Evolutionary conservation across 2,329 filamentous ascomycete species (phyloP), one percentile per base, ranked within the genome.

Genomic region (Niveomyces coronatus): DNA sequence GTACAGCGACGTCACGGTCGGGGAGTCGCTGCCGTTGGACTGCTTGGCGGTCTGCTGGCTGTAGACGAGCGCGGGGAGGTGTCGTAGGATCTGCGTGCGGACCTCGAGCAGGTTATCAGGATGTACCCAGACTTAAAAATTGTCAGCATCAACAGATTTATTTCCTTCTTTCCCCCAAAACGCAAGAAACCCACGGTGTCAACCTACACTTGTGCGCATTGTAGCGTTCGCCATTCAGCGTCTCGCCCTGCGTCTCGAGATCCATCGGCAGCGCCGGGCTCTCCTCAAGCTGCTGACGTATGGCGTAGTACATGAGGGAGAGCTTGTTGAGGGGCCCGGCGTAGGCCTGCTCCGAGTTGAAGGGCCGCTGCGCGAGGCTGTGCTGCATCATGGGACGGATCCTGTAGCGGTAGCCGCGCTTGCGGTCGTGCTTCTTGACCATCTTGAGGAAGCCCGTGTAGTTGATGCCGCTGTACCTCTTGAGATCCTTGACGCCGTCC

Each of bases 381-480:
- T 94, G 82, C 63, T 94, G 85, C 62, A 96, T 79, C 67, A 96
- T 79, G 19, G 91, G 88, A 17, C 86, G 79, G 49, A 96, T 83
- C 57, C 82, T 85, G 67, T 96, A 96, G 37, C 79, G 74, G 47
- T 79, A 73, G 40, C 88, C 88, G 48, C 89, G 76, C 65, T 89
- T 93, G 48, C 91, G 84, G 62, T 98, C 91, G 63, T 98, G 91
- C 66, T 98, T 98, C 77, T 98, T 98, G 40, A 87, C 87, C 33
- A 94, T 94, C 70, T 98, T 98, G 55, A 95, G 74, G 62, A 96
- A 94, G 33, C 87, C 91, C 5, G 91, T 94, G 62, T 95, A 98
- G 65, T 98, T 98, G 65, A 95, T 81, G 47, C 82, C 84, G 61
- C 86, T 91, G 64, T 91, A 98, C 60, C 85, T 91, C 63, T 94